Evolutionary conservation across 1,139 yeast genomes (phyloP).

Genomic region (Diutina neorugosa): DNA sequence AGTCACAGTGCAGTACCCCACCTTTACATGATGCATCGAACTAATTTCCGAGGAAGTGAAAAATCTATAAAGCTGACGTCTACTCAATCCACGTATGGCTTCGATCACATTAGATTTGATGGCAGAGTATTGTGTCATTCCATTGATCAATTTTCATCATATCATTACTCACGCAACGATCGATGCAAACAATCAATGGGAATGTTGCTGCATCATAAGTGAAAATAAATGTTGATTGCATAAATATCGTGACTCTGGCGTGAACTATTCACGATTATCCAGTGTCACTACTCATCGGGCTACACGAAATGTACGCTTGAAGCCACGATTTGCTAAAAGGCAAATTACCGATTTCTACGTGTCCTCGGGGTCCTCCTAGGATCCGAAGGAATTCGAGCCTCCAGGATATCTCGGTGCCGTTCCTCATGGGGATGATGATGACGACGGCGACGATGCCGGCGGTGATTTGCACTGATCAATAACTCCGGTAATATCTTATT

Average conservation of each 20-base stretch:
- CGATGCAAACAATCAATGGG: no score
- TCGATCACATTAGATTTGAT: no score
- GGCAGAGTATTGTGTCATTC: no score
- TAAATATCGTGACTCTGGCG: background rate
- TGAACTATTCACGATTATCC: background rate
- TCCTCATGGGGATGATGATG: background rate
- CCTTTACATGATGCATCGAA: background rate
- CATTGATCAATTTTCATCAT: no score
- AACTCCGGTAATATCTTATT: slow-evolving; percentile 23
- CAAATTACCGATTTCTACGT: background rate
- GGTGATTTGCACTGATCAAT: slow-evolving; percentile 6
- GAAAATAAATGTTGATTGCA: background rate
- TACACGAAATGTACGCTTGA: no score
- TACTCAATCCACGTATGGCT: no score
- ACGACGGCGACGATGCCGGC: background rate
- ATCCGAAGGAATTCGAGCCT: no score
- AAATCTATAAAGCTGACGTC: background rate
- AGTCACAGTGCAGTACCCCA: background rate
- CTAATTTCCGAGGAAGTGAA: background rate
- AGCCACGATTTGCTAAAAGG: no score
- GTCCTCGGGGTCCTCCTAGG: background rate
- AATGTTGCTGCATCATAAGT: no score
- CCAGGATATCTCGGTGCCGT: background rate
- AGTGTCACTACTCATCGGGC: no score
- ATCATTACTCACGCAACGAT: no score